Base-by-base conservation (phyloP, 225 moss, liverwort and hornwort species). In the Pleurozium schreberi region DNA sequence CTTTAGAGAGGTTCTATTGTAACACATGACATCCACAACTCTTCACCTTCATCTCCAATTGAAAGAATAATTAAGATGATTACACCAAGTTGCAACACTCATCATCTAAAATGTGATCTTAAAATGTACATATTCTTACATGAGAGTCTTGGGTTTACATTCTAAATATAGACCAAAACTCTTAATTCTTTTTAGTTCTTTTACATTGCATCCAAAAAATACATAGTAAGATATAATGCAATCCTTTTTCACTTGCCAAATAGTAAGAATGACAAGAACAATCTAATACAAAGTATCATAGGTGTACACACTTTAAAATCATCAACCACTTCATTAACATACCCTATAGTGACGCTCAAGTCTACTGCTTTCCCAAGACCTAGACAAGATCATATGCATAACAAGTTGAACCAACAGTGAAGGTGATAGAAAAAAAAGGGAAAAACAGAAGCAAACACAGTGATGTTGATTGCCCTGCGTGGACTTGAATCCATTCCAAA, bases 401-500 rank as follows among this genome's bases (percentile, higher is more conserved):
- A 77, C 88, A 76, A 42, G 57, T 43, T 61, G 53, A 86, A 83
- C 61, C 43, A 65, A 63, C 74, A 71, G 71, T 26, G 62, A 13
- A 65, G 40, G 57, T 49, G 21, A 26, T 43, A 18, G 12, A 31
- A 27, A 65, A 38, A 16, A 58, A 31, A 42, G 22, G 47, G 77
- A 40, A 73, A 36, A 62, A 49, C 1, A 6, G 68, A 76, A 70
- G 42, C 60, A 78, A 77, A 86, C 40, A 63, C n/a, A 2, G 73
- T 27, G 70, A 53, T 83, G 64, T 36, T 88, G 80, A 53, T 73
- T 60, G 84, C 85, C 81, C 68, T 58, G 76, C 62, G 66, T 86
- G 90, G 83, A 84, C 66, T 89, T 84, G 59, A 90, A 90, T 88
- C 84, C 84, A 84, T 75, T 92, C 80, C 66, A 69, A 81, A 80